Conservation (phyloP, 2,329 filamentous ascomycete species). For the Aspergillus sp. region DNA sequence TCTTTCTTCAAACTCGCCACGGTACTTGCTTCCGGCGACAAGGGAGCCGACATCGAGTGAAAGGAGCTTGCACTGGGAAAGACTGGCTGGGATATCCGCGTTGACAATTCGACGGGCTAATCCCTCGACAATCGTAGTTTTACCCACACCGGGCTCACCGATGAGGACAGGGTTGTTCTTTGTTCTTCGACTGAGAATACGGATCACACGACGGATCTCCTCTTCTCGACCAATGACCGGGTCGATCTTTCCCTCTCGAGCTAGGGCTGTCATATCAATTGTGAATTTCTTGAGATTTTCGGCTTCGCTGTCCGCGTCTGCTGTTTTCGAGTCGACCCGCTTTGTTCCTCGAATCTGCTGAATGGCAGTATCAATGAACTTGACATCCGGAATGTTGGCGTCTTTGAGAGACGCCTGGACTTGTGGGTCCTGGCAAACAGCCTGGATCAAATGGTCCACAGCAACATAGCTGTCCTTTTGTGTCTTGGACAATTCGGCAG, state of each 20-base stretch:
- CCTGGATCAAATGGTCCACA: slow-evolving; percentile 88
- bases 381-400: slow-evolving; percentile 85
- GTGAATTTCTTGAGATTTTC: slow-evolving; percentile 98
- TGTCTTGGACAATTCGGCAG: slow-evolving; percentile 89
- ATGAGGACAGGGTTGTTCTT: slow-evolving; percentile 99
- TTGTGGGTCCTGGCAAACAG: slow-evolving; percentile 73
- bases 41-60: slow-evolving; percentile 93
- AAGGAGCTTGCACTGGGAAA: slow-evolving; percentile 89
- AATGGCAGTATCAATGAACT: slow-evolving; percentile 87
- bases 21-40: slow-evolving; percentile 96
- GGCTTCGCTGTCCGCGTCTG: slow-evolving; percentile 84
- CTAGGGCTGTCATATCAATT: slow-evolving; percentile 96
- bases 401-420: slow-evolving; percentile 77
- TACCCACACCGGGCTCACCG: slow-evolving; percentile 96
- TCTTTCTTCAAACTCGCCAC: slow-evolving; percentile 96
- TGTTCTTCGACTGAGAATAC: slow-evolving; percentile 87
- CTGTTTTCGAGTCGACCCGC: slow-evolving; percentile 92
- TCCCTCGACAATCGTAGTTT: slow-evolving; percentile 96
- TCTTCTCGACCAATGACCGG: slow-evolving; percentile 96
- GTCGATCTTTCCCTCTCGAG: slow-evolving; percentile 95
- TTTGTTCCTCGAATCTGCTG: slow-evolving; percentile 88
- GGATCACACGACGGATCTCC: slow-evolving; percentile 87
- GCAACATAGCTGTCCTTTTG: slow-evolving; percentile 96
- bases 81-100: slow-evolving; percentile 90
- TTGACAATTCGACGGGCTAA: slow-evolving; percentile 95